Conservation (phyloP, 345 rosid species). For the Eucalyptus cloeziana region DNA sequence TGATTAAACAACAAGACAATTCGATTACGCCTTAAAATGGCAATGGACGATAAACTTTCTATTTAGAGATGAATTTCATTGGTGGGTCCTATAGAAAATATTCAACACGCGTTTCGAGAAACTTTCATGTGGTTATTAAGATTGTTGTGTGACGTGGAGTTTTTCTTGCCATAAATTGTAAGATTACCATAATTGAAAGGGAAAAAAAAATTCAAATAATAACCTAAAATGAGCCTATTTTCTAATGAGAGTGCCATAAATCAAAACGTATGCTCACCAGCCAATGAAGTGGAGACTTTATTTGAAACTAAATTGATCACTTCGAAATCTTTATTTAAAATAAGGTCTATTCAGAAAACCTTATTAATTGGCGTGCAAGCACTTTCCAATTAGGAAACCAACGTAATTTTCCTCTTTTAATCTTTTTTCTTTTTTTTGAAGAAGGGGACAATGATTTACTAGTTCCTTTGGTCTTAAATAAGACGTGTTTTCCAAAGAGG, state of each 20-base stretch:
- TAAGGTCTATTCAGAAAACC: too few relatives aligned
- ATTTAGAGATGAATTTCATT: neutral
- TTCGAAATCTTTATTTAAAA: too few relatives aligned
- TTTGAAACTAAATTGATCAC: too few relatives aligned
- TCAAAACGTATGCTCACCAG: too few relatives aligned
- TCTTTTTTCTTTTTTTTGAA: too few relatives aligned
- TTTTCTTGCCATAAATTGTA: neutral
- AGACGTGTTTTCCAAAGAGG: neutral
- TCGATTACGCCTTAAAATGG: too few relatives aligned
- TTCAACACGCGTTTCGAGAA: neutral
- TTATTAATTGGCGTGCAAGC: neutral
- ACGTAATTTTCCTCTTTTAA: neutral
- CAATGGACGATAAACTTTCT: neutral
- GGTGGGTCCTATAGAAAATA: neutral
- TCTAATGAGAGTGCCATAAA: neutral
- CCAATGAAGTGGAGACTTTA: too few relatives aligned
- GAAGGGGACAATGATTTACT: neutral
- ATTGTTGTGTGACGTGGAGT: neutral
- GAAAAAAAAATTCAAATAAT: neutral
- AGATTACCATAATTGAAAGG: neutral
- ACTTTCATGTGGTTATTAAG: neutral
- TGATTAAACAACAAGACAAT: too few relatives aligned
- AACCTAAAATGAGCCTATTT: neutral
- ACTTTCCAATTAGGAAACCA: neutral
- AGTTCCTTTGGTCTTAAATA: neutral